Base-by-base conservation (phyloP, 2,329 filamentous ascomycete genomes). In the Claviceps humidiphila region DNA sequence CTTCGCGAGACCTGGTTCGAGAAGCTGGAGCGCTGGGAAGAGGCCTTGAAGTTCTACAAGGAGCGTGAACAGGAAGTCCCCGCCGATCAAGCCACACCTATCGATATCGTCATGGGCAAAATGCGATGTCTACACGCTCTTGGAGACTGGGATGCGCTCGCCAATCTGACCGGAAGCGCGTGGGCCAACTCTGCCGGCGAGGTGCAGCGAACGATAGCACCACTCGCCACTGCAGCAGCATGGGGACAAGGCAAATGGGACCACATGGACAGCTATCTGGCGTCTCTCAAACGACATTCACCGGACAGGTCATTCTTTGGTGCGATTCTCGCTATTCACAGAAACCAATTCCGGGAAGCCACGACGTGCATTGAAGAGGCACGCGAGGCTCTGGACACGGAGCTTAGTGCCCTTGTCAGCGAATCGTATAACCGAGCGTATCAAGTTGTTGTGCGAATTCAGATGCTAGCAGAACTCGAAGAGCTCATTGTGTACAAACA, bases 401-500 rank as follows among this genome's bases (percentile, higher is more conserved):
- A 99, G 65, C 77, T 99, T 39, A 95, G 89, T 61, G 93, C 93
- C 4, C 77, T 98, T 3, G 84, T 99, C n/a, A 94, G 90, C 64
- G 93, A 99, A 66, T 97, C 91, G 2, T 99, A 98, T 68, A 96
- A 95, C 61, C 82, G 93, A 55, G 94, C 93, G 9, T 99, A 99
- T 69, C 84, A 91, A 58, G 91, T 96, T n/a, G 89, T 98, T 54
- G 91, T 99, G 46, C 85, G 93, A 44, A 90, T 98, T 0, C 93
- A 99, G 68, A 98, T 98, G 94, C 81, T 99, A 60, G 93, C 94
- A 4, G 93, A 99, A 68, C 77, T 99, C 3, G 93, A 99, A 66
- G 93, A 99, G 66, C 90, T 98, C 60, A 97, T 98, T 61, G 82
- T 85, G 7, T 99, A 98, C 75, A 98, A 99, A 71, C 90, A 97